phyloP scores from a whole-genome alignment of 495 filamentous ascomycete species.

The Penicillium fimorum region DNA sequence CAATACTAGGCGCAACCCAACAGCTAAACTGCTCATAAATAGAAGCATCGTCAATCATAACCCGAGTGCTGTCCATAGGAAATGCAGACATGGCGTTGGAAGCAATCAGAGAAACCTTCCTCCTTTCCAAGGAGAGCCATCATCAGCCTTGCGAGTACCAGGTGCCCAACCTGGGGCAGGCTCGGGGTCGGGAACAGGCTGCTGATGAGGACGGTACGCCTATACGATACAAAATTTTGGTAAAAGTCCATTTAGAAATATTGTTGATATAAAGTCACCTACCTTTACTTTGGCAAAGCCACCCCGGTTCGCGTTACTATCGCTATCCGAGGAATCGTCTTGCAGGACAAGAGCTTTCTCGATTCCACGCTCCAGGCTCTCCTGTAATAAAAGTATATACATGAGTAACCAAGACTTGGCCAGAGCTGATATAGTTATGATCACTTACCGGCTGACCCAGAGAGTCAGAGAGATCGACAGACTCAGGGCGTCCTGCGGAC shows the following conservation, averaged over 20 bases:
- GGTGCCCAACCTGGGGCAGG: constrained; percentile 4
- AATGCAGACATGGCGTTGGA: background rate
- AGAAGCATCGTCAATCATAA: background rate
- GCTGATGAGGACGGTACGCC: background rate
- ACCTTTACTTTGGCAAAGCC: constrained; percentile 4
- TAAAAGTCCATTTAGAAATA: background rate
- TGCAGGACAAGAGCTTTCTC: background rate
- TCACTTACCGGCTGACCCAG: background rate
- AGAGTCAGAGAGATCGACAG: background rate
- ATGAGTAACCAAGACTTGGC: background rate
- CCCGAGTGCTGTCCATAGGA: background rate
- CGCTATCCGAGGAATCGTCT: background rate
- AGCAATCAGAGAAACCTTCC: background rate
- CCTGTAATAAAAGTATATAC: background rate
- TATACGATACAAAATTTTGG: background rate
- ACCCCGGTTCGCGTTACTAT: background rate
- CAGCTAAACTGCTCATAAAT: background rate
- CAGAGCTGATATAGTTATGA: background rate
- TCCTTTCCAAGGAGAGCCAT: background rate
- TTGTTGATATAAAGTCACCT: background rate
- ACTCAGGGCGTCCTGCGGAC: background rate
- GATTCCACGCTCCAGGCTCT: background rate
- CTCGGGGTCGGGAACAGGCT: background rate
- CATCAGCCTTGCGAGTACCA: background rate
- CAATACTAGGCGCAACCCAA: background rate